Conservation (phyloP, 75 land plant species). For the Sequoiadendron giganteum region DNA sequence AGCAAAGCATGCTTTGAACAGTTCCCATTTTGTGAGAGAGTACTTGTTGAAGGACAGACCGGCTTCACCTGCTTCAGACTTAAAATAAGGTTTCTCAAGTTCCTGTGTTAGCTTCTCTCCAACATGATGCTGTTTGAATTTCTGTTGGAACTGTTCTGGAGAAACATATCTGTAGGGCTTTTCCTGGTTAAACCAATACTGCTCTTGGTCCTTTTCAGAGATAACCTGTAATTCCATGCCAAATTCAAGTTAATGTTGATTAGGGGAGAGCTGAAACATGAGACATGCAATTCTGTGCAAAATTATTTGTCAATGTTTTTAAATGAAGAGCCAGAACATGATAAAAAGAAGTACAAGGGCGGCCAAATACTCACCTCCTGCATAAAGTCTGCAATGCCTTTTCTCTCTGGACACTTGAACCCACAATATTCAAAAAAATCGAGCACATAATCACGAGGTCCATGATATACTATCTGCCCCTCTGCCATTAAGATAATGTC, state of each 20-base stretch:
- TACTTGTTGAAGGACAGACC: conserved; percentile 40
- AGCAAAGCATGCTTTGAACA: conserved; percentile 60
- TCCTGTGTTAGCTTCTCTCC: conserved; percentile 40
- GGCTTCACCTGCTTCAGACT: conserved; percentile 26
- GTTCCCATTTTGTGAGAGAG: conserved; percentile 53
- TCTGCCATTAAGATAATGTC: conserved; percentile 76
- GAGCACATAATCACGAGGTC: conserved; percentile 49
- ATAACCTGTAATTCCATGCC: conserved; percentile 48
- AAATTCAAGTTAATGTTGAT: neutral
- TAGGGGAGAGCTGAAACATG: neutral
- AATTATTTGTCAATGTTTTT: neutral
- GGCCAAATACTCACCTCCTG: conserved; percentile 53
- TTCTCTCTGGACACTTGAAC: conserved; percentile 74
- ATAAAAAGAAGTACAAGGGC: neutral
- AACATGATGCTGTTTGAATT: conserved; percentile 37
- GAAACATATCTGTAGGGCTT: conserved; percentile 53
- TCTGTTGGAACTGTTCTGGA: conserved; percentile 42
- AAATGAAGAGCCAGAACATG: neutral
- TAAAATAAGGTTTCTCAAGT: conserved; percentile 45
- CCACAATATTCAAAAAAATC: conserved; percentile 60
- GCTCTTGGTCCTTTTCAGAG: conserved; percentile 78
- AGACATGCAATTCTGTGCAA: neutral
- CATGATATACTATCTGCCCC: conserved; percentile 75
- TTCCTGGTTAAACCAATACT: conserved; percentile 58
- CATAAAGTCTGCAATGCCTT: conserved; percentile 74